phyloP scores from a whole-genome alignment of 163 green algal species.

The Chloroidium sp. region DNA sequence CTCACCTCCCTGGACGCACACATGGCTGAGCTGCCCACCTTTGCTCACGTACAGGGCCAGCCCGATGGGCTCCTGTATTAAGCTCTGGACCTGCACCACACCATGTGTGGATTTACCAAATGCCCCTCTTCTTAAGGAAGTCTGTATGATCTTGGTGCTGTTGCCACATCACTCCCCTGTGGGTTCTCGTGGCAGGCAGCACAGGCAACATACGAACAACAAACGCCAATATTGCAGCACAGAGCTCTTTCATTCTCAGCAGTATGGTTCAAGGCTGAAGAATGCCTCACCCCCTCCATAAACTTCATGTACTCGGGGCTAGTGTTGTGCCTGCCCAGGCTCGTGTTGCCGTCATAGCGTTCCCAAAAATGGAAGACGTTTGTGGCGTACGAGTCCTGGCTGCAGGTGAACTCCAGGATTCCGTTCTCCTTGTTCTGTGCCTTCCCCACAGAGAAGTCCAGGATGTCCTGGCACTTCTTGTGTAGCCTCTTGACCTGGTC shows the following conservation, averaged over 20 bases:
- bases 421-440: slow-evolving; percentile 31
- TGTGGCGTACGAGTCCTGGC: slow-evolving; percentile 38
- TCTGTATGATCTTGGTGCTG: too few relatives aligned
- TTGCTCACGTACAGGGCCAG: slow-evolving; percentile 70
- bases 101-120: too few relatives aligned
- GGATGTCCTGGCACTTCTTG: slow-evolving; percentile 33
- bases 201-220: background rate
- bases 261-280: too few relatives aligned
- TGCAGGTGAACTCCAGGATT: slow-evolving; percentile 47
- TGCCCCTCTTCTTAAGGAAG: too few relatives aligned
- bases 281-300: slow-evolving; percentile 35
- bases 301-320: slow-evolving; percentile 36
- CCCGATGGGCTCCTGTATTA: slow-evolving; percentile 55
- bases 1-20: slow-evolving; percentile 43
- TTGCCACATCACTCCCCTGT: too few relatives aligned
- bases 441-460: slow-evolving; percentile 33
- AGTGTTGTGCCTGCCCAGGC: slow-evolving; percentile 51
- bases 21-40: slow-evolving; percentile 53
- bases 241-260: background rate
- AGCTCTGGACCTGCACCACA: slow-evolving; percentile 36
- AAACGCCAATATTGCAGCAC: background rate
- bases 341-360: slow-evolving; percentile 56
- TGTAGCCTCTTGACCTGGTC: slow-evolving; percentile 36
- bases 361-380: slow-evolving; percentile 75
- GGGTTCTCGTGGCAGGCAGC: too few relatives aligned